These are phyloP conservation scores for Brassica incana DNA, from an alignment of 345 rosid species.

Conservation along the genomic window DNA sequence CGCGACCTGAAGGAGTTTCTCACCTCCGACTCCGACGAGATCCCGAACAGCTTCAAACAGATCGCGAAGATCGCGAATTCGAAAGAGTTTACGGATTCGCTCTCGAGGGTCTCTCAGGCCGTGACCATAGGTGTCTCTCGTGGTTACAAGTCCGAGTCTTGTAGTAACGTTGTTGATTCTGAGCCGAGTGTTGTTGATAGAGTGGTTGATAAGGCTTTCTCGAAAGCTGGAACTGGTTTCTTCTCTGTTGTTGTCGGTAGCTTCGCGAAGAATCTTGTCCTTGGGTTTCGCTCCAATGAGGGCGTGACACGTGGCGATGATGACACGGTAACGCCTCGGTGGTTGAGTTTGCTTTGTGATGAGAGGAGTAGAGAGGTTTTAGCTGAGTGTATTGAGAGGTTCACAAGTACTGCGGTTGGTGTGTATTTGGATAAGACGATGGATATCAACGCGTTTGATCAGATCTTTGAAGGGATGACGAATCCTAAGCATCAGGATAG, in stretches of 20 bases:
- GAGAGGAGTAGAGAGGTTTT: constrained; percentile 67
- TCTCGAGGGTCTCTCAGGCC: constrained; percentile 62
- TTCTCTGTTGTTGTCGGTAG: constrained; percentile 84
- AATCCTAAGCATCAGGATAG: constrained; percentile 75
- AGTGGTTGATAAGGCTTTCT: constrained; percentile 71
- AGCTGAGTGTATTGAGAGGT: constrained; percentile 77
- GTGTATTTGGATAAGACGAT: constrained; percentile 91
- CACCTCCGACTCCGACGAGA: constrained; percentile 68
- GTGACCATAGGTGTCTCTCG: constrained; percentile 61
- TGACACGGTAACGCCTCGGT: constrained; percentile 36
- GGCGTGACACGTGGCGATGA: background rate
- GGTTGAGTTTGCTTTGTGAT: constrained; percentile 59
- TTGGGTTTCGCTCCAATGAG: constrained; percentile 62
- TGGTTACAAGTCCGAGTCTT: constrained; percentile 44
- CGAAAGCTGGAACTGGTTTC: constrained; percentile 76
- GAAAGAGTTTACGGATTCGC: constrained; percentile 57
- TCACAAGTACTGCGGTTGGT: constrained; percentile 76
- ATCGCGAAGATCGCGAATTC: constrained; percentile 74
- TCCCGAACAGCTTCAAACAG: constrained; percentile 88
- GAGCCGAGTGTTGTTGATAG: constrained; percentile 40
- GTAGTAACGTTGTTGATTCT: background rate
- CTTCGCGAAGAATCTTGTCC: constrained; percentile 84
- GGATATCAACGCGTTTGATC: constrained; percentile 77
- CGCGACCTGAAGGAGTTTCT: constrained; percentile 70
- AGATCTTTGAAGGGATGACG: constrained; percentile 77